Evolutionary conservation across 768 basidiomycete species (phyloP).

Genomic region (Russula emetica): DNA sequence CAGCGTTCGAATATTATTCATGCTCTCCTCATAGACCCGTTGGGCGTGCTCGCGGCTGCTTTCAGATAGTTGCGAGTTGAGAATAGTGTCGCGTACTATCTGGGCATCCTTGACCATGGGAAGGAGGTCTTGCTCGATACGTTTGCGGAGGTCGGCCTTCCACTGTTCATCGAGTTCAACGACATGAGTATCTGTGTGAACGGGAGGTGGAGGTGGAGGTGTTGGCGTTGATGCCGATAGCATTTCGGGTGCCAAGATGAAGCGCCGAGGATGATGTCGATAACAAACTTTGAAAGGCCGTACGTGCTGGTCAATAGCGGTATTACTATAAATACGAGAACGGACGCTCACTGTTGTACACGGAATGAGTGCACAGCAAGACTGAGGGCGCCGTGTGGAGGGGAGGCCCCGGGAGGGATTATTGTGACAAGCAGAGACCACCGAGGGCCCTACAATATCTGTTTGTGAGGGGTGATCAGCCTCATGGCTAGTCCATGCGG

Average conservation of each 20-base stretch:
- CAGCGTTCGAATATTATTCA: constrained; percentile 20
- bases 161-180: constrained; percentile 26
- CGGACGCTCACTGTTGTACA: constrained; percentile 13
- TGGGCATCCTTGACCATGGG: constrained; percentile 25
- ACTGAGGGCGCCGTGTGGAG: constrained; percentile 15
- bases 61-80: constrained; percentile 11
- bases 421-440: constrained; percentile 16
- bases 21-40: constrained; percentile 21
- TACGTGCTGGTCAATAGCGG: background rate
- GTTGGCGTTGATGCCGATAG: constrained; percentile 14
- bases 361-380: constrained; percentile 16
- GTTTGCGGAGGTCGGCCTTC: constrained; percentile 22
- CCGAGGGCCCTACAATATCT: constrained; percentile 16
- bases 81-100: constrained; percentile 14
- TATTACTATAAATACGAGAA: background rate
- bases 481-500: constrained; percentile 29
- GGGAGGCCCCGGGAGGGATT: too few relatives aligned
- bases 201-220: constrained; percentile 22
- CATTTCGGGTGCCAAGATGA: constrained; percentile 24
- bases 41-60: constrained; percentile 11
- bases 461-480: constrained; percentile 24
- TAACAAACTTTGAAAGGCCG: constrained; percentile 13
- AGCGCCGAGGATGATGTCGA: constrained; percentile 20
- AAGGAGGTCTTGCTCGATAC: constrained; percentile 23
- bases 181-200: constrained; percentile 16